Conservation (phyloP, 225 moss, liverwort and hornwort genomes). For the Neckera pumila region DNA sequence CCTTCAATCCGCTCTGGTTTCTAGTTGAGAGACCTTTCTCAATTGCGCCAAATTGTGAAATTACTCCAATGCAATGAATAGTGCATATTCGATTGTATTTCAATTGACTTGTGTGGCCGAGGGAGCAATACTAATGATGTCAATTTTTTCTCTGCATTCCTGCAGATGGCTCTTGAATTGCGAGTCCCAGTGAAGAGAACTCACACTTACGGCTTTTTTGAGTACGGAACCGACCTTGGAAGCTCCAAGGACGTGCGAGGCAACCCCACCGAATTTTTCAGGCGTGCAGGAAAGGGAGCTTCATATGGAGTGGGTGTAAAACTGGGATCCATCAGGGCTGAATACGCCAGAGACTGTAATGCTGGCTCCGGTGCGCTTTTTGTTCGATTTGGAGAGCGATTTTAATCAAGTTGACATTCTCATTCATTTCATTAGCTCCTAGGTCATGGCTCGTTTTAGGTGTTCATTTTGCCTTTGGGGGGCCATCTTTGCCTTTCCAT, state of each 20-base stretch:
- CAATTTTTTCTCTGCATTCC: not conserved
- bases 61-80: not conserved
- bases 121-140: not conserved
- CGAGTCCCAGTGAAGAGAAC: constrained; percentile 68
- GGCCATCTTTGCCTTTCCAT: not conserved
- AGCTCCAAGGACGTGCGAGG: constrained; percentile 93
- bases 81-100: not conserved
- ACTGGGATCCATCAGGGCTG: constrained; percentile 75
- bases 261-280: constrained; percentile 85
- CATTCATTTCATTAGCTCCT: not conserved
- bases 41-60: not conserved
- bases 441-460: not conserved
- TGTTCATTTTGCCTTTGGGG: not conserved
- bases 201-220: constrained; percentile 74
- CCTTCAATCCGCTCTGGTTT: not conserved
- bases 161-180: constrained; percentile 69
- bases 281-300: constrained; percentile 64
- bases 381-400: constrained; percentile 88
- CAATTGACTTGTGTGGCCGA: not conserved
- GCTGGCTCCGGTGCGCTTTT: constrained; percentile 67
- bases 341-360: constrained; percentile 90
- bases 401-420: constrained; percentile 14
- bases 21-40: not conserved
- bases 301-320: constrained; percentile 79
- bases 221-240: constrained; percentile 80